These are phyloP conservation scores for Penicillium argentinense DNA, from an alignment of 495 filamentous ascomycete genomes.

Conservation along the genomic window DNA sequence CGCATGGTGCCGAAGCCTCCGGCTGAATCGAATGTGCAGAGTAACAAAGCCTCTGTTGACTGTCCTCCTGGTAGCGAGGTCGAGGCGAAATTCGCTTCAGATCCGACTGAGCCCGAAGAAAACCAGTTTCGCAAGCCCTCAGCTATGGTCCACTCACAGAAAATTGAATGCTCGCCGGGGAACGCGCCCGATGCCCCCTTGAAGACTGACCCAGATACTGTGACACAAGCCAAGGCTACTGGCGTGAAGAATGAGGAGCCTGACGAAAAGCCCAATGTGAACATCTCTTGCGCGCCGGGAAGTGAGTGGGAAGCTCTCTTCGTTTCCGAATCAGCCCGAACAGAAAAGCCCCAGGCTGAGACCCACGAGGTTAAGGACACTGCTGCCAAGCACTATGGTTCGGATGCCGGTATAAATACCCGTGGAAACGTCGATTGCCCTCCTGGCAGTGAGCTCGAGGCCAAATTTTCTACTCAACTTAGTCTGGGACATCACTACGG, in stretches of 20 bases:
- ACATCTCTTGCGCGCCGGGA: constrained; percentile 3
- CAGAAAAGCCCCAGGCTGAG: constrained; percentile 1
- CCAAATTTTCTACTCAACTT: constrained; percentile 7
- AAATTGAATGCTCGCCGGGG: constrained; percentile 10
- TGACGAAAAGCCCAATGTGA: constrained; percentile 3
- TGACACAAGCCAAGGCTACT: not conserved
- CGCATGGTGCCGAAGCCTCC: constrained; percentile 34
- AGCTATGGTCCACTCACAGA: constrained; percentile 1
- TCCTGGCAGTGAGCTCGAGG: constrained; percentile 19
- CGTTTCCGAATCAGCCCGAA: constrained; percentile 3
- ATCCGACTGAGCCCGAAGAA: constrained; percentile 6
- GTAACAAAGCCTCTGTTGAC: constrained; percentile 3
- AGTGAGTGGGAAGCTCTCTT: constrained; percentile 11
- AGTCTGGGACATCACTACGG: not conserved
- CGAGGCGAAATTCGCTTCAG: constrained; percentile 10
- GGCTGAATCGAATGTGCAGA: not conserved
- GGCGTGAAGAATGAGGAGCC: not conserved
- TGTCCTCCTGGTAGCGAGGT: constrained; percentile 14
- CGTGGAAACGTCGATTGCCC: constrained; percentile 11
- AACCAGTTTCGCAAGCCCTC: constrained; percentile 5
- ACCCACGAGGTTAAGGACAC: not conserved
- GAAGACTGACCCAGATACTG: not conserved
- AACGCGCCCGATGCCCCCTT: constrained; percentile 8
- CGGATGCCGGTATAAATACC: not conserved
- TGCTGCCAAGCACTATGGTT: not conserved